Conservation (phyloP, 331 rosid genomes). For the Acacia pycnantha region DNA sequence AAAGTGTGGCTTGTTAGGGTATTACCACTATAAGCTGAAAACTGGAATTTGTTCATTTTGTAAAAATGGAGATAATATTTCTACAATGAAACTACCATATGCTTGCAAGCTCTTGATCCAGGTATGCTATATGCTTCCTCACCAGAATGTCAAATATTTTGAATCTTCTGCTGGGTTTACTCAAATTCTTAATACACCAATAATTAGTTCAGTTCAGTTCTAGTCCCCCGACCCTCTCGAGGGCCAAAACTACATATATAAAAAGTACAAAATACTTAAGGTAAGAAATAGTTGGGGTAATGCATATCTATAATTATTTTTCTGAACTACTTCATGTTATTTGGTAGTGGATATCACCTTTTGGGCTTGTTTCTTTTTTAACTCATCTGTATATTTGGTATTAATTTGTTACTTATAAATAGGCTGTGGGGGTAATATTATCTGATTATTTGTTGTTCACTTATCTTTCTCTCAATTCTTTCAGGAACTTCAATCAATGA, state of each 20-base stretch:
- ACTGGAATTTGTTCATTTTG: conserved; percentile 84
- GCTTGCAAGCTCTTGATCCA: conserved; percentile 97
- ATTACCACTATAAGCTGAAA: conserved; percentile 80
- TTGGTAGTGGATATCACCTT: neutral
- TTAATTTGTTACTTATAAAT: neutral
- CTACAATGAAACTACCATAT: conserved; percentile 82
- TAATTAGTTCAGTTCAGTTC: neutral
- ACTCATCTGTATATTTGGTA: no score
- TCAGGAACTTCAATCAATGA: conserved; percentile 95
- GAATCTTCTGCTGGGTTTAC: neutral
- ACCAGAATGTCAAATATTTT: neutral
- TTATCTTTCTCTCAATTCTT: conserved; percentile 32
- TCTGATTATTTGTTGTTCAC: neutral
- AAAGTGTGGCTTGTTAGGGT: conserved; percentile 84
- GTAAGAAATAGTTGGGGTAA: no score
- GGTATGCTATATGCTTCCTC: conserved; percentile 36
- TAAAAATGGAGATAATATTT: conserved; percentile 77
- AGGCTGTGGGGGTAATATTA: neutral
- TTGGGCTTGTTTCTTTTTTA: neutral
- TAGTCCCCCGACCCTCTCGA: no score
- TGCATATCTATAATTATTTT: neutral
- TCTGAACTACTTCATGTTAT: neutral
- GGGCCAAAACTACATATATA: neutral
- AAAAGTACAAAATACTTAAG: neutral
- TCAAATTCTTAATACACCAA: neutral